Conservation (phyloP, 495 filamentous ascomycete species). For the Xylaria castorea region DNA sequence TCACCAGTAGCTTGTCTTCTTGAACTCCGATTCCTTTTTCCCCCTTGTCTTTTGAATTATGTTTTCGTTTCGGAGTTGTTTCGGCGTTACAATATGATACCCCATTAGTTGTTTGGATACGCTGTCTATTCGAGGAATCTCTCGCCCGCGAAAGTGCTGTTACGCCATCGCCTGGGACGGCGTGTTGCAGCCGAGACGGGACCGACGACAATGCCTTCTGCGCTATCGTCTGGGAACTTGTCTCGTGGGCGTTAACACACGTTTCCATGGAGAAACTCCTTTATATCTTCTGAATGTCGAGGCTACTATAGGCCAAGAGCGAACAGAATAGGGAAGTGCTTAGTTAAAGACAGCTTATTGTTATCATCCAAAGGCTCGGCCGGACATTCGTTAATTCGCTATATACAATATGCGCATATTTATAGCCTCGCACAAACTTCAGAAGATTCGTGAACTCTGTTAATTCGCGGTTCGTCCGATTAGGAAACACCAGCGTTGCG, state of each 20-base stretch:
- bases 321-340: conserved; percentile 8
- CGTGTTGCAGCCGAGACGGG: conserved; percentile 57
- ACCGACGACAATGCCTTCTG: conserved; percentile 58
- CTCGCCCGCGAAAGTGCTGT: conserved; percentile 63
- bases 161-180: conserved; percentile 66
- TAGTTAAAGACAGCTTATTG: neutral
- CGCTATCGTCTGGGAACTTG: conserved; percentile 59
- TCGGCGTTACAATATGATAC: conserved; percentile 58
- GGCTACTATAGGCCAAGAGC: conserved; percentile 2
- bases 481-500: conserved; percentile 21
- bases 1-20: conserved; percentile 38
- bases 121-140: conserved; percentile 44
- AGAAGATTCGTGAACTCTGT: conserved; percentile 22
- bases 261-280: conserved; percentile 38
- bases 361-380: conserved; percentile 27
- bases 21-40: conserved; percentile 11
- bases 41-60: conserved; percentile 13
- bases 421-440: conserved; percentile 11
- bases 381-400: conserved; percentile 34
- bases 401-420: conserved; percentile 33
- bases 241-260: conserved; percentile 59
- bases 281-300: neutral
- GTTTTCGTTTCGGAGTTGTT: conserved; percentile 23
- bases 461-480: conserved; percentile 23
- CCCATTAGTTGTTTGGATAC: conserved; percentile 64